These are phyloP conservation scores for Coelastrella sp. DNA, from an alignment of 139 green algal genomes.

Conservation along the genomic window DNA sequence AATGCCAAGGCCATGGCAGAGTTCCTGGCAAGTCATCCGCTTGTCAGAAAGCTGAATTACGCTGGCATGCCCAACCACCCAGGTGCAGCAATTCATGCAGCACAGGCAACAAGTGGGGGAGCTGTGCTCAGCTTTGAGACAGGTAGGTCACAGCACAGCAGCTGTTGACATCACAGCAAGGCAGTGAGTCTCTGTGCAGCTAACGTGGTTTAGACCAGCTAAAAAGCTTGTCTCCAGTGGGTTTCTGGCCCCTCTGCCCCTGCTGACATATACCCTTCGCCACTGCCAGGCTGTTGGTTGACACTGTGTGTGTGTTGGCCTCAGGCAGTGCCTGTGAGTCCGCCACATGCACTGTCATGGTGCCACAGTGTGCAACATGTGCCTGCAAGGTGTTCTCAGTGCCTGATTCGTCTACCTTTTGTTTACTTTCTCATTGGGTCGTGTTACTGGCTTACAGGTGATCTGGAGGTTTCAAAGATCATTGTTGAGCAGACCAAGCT, in stretches of 20 bases:
- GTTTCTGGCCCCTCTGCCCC: no score
- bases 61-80: conserved; percentile 73
- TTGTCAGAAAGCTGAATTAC: conserved; percentile 93
- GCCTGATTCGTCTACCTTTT: no score
- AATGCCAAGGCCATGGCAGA: conserved; percentile 81
- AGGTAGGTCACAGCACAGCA: conserved; percentile 43
- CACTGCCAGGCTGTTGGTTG: no score
- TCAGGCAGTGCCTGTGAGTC: no score
- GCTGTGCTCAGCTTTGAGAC: conserved; percentile 91
- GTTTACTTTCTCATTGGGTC: background rate
- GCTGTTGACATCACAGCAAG: background rate
- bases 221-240: no score
- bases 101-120: conserved; percentile 76
- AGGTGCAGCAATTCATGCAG: conserved; percentile 69
- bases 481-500: conserved; percentile 84
- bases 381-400: no score
- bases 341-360: no score
- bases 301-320: no score
- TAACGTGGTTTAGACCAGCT: no score
- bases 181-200: no score
- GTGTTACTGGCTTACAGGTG: background rate
- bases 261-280: no score
- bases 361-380: no score
- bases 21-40: conserved; percentile 87
- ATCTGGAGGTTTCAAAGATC: conserved; percentile 88